phyloP scores from a whole-genome alignment of 2,329 filamentous ascomycete species.

The Venturia asperata region DNA sequence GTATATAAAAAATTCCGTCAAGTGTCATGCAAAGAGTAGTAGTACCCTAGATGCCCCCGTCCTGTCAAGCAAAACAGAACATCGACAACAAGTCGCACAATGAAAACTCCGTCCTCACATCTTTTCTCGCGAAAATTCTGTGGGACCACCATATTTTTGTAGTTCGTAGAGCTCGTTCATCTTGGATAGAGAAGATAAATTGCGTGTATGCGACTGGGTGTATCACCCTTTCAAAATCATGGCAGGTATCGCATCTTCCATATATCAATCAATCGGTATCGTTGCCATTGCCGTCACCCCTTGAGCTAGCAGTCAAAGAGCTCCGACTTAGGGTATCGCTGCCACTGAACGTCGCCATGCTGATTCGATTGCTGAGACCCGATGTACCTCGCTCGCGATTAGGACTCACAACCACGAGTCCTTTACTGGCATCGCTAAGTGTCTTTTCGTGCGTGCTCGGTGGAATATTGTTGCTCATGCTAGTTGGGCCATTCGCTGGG shows the following conservation, averaged over 20 bases:
- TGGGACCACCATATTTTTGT: constrained; percentile 8
- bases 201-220: not conserved
- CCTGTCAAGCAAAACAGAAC: not conserved
- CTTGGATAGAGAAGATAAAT: not conserved
- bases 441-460: constrained; percentile 16
- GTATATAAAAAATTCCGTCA: not conserved
- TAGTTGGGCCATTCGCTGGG: constrained; percentile 12
- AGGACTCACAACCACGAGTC: not conserved
- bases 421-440: constrained; percentile 9
- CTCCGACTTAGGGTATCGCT: constrained; percentile 13
- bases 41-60: not conserved
- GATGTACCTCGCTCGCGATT: constrained; percentile 9
- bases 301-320: constrained; percentile 11
- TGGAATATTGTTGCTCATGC: constrained; percentile 13
- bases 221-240: not conserved
- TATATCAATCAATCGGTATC: constrained; percentile 2
- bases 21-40: not conserved
- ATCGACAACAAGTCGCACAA: not conserved
- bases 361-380: constrained; percentile 4
- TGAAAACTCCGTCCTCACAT: constrained; percentile 3
- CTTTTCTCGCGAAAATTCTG: not conserved
- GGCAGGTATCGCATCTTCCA: not conserved
- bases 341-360: constrained; percentile 13
- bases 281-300: not conserved
- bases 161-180: not conserved